These are phyloP conservation scores for Cephalotrichum gorgonifer DNA, from an alignment of 2,329 filamentous ascomycete genomes.

Conservation along the genomic window DNA sequence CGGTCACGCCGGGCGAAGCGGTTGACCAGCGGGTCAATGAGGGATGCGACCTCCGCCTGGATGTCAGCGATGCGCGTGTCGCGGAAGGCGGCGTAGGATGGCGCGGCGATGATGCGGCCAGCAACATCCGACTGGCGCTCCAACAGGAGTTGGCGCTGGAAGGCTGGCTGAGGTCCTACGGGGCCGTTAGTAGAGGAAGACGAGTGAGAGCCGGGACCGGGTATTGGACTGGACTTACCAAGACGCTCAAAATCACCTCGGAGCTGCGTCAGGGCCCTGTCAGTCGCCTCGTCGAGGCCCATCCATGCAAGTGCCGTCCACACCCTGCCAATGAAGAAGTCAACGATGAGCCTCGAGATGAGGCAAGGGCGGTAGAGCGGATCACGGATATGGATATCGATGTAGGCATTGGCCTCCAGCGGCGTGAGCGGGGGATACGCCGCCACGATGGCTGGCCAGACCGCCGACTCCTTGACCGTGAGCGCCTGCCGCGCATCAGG, in stretches of 20 bases:
- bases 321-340: slow-evolving; percentile 29
- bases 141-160: slow-evolving; percentile 26
- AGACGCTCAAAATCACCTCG: slow-evolving; percentile 23
- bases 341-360: slow-evolving; percentile 30
- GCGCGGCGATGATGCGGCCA: slow-evolving; percentile 22
- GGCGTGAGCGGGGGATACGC: slow-evolving; percentile 26
- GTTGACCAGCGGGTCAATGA: slow-evolving; percentile 28
- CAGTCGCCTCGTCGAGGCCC: slow-evolving; percentile 23
- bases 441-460: slow-evolving; percentile 25
- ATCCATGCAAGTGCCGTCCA: slow-evolving; percentile 29
- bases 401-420: slow-evolving; percentile 26
- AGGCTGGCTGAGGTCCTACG: slow-evolving; percentile 21
- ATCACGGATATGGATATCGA: slow-evolving; percentile 27
- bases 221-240: slow-evolving; percentile 15
- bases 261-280: slow-evolving; percentile 22
- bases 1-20: slow-evolving; percentile 18
- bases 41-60: slow-evolving; percentile 31
- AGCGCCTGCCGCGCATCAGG: not conserved
- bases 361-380: slow-evolving; percentile 29
- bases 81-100: slow-evolving; percentile 10
- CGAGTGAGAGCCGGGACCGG: not conserved
- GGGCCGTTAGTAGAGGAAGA: not conserved
- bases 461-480: not conserved
- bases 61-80: slow-evolving; percentile 18
- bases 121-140: slow-evolving; percentile 25